Evolutionary conservation across 305 asterid genomes (phyloP), one percentile per base, ranked within the genome.

Genomic region (Fraxinus latifolia): DNA sequence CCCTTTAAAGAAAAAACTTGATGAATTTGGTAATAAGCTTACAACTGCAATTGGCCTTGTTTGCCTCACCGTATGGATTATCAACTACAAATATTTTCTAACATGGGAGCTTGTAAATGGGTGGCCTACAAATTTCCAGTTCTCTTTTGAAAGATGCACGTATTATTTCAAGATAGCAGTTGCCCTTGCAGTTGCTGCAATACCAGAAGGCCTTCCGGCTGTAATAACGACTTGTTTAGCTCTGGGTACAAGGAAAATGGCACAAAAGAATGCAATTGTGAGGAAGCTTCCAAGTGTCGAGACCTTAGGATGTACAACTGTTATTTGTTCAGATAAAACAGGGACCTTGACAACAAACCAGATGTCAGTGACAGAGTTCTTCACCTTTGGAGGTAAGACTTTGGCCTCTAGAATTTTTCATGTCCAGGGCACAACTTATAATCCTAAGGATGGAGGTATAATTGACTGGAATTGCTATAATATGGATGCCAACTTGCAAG

Each of bases 141-240:
- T 95, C 85, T 95, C 98, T 14, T 95, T 95, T 33, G 93, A 93
- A 77, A 93, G 91, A 83, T 95, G 98, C 90, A 90, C 97, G 3
- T 93, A 93, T 77, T 92, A 95, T 86, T 95, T 95, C 77, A 90
- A 95, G 85, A 90, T 93, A 67, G 98, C 98, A 33, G 90, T 95
- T 44, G 95, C 97, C 32, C 93, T 95, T 62, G 98, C 98, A 5
- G 98, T 95, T 67, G 98, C 98, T 77, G 98, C 98, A 12, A 93
- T 95, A 60, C 98, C 98, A 2, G 98, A 95, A 87, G 98, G 98
- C 76, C 91, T 95, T 31, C 97, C 98, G 3, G 91, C 98, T 53
- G 98, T 95, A 7, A 95, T 95, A 19, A 95, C 98, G 0, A 93
- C 98, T 6, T 95, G 95, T 86, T 85, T 93, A 79, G 98, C 98